Evolutionary conservation across 352 stramenopile genomes (phyloP), one percentile per base, ranked within the genome.

Genomic region (Plasmopara halstedii): DNA sequence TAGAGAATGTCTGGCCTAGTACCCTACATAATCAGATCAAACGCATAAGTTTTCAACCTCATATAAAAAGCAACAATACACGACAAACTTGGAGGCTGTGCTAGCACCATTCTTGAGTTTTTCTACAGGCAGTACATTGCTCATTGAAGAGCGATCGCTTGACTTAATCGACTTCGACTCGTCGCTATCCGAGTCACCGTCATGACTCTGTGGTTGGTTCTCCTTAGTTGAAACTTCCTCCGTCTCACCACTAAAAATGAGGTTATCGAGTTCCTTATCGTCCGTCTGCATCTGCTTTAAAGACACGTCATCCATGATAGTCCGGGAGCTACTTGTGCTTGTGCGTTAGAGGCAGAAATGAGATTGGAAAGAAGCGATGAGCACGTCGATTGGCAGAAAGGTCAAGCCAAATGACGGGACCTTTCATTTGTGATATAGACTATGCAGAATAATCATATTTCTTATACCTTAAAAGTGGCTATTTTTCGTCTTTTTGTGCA

Each of bases 41-140:
- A 14, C 1, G 20, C 17, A 22, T 46, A 23, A 47, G 38, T 15
- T 27, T 17, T 29, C 8, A n/a, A 27, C 4, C n/a, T 6, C 22
- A 21, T 21, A 7, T 36, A 20, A 40, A n/a, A n/a, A n/a, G n/a
- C n/a, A n/a, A 18, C 35, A 3, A n/a, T 35, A 2, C 10, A 39
- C 13, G 2, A 65, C 73, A 22, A 47, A 88, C 79, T 88, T 89
- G 41, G 68, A 71, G 22, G 82, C 82, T 1, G 74, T 89, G 22
- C 62, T 77, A 4, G 82, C 82, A 40, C 82, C 82, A 51, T 94
- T 94, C 74, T 94, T 94, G 53, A 94, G 65, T 67, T 90, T 90
- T 50, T 94, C 82, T 19, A 94, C 76, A 0, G 82, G 82, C 18
- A 94, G 55, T 9, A 88, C 79, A 45, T 94, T 91, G 42, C 62